Conservation (phyloP, 306 rosid species). For the Cicer chorassanicum region DNA sequence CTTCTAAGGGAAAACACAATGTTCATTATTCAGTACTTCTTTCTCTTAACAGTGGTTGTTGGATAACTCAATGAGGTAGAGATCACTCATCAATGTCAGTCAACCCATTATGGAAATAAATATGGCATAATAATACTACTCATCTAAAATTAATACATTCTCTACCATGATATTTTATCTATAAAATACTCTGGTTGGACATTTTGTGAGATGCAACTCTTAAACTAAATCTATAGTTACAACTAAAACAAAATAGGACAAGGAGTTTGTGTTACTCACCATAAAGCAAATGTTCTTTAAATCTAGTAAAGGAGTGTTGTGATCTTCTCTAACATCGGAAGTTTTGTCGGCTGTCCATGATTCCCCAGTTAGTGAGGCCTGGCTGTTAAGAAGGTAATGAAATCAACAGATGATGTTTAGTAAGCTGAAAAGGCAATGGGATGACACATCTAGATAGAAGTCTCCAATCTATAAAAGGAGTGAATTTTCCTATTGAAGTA, state of each 20-base stretch:
- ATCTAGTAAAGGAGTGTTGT: conserved; percentile 69
- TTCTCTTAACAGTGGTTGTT: too few relatives aligned
- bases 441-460: conserved; percentile 30
- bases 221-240: conserved; percentile 7
- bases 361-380: conserved; percentile 89
- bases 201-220: background rate
- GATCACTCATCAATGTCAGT: background rate
- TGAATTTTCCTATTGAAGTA: background rate
- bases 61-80: background rate
- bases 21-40: too few relatives aligned
- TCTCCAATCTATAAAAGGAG: conserved; percentile 34
- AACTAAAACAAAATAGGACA: conserved; percentile 24
- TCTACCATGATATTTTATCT: background rate
- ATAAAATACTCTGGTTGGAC: background rate
- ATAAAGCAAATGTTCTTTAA: conserved; percentile 81
- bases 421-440: conserved; percentile 29
- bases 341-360: conserved; percentile 71
- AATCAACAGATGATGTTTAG: conserved; percentile 34
- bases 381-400: conserved; percentile 64
- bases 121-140: background rate
- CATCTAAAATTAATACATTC: background rate
- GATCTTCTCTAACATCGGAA: conserved; percentile 67
- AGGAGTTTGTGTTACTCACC: conserved; percentile 52
- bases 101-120: background rate
- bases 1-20: background rate